These are phyloP conservation scores for Trametes cinnabarina DNA, from an alignment of 768 basidiomycete species.

Conservation along the genomic window DNA sequence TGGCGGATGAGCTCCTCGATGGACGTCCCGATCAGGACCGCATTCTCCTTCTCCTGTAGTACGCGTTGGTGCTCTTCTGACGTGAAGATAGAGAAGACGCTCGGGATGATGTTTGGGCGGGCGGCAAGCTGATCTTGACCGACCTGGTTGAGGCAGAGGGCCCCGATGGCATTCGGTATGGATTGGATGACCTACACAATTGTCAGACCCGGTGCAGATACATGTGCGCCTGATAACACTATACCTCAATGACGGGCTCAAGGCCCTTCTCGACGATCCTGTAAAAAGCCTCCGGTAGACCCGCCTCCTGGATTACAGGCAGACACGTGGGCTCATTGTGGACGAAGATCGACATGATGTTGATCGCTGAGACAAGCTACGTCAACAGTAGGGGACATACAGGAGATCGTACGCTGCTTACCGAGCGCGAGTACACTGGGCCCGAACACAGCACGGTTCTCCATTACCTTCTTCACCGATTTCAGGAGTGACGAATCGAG, in stretches of 20 bases:
- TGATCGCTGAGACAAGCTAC: no score
- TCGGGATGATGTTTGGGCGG: constrained; percentile 79
- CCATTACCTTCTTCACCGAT: constrained; percentile 85
- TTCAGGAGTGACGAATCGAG: constrained; percentile 86
- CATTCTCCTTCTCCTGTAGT: constrained; percentile 90
- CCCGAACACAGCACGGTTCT: constrained; percentile 80
- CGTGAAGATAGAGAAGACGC: constrained; percentile 83
- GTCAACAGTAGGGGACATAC: no score
- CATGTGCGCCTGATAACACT: no score
- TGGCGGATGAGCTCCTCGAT: constrained; percentile 96
- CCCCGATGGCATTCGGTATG: constrained; percentile 93
- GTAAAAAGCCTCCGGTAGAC: constrained; percentile 88
- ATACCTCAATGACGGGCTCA: constrained; percentile 85
- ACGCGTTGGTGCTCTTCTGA: constrained; percentile 81
- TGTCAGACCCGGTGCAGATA: background rate
- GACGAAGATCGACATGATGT: constrained; percentile 94
- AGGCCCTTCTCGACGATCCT: constrained; percentile 78
- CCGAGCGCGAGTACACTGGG: constrained; percentile 82
- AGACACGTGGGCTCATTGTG: constrained; percentile 98
- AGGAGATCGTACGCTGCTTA: no score
- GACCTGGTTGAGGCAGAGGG: constrained; percentile 88
- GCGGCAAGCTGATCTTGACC: constrained; percentile 80
- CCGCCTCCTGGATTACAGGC: constrained; percentile 86
- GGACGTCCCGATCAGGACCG: constrained; percentile 81
- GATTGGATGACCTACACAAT: constrained; percentile 76